Conservation (phyloP, 2,329 filamentous ascomycete genomes). For the Trichoderma sp. region DNA sequence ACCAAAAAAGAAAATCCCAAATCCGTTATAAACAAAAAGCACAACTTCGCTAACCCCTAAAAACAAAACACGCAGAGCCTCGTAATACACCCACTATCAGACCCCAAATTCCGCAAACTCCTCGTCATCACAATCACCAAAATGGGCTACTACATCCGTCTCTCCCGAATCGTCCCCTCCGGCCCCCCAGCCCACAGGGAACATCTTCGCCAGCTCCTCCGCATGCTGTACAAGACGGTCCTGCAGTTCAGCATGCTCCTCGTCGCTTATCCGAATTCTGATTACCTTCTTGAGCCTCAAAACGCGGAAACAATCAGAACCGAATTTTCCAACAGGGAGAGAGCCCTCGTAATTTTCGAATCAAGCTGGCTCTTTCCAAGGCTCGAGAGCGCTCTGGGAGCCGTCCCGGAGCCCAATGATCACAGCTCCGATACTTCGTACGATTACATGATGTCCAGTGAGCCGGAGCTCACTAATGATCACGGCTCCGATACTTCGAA, state of each 20-base stretch:
- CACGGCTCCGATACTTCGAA: not conserved
- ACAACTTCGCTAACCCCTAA: not conserved
- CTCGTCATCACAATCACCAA: not conserved
- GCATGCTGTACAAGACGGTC: not conserved
- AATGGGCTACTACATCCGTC: not conserved
- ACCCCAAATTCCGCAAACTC: not conserved
- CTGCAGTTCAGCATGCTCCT: not conserved
- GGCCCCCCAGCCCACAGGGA: not conserved
- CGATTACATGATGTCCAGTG: not conserved
- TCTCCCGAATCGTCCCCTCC: not conserved
- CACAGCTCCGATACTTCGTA: not conserved
- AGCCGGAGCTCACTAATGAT: not conserved
- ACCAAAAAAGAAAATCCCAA: not conserved
- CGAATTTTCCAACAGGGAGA: not conserved
- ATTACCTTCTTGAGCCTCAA: not conserved
- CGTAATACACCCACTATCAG: not conserved
- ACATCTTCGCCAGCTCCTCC: not conserved
- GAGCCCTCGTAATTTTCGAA: not conserved
- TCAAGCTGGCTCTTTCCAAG: not conserved
- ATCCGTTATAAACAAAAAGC: not conserved
- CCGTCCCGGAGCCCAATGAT: not conserved
- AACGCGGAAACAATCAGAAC: not conserved
- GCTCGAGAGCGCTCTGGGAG: not conserved
- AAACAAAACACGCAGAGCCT: not conserved
- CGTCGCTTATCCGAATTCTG: not conserved